These are phyloP conservation scores for Ogataea allantospora DNA, from an alignment of 805 yeast genomes.

Conservation along the genomic window DNA sequence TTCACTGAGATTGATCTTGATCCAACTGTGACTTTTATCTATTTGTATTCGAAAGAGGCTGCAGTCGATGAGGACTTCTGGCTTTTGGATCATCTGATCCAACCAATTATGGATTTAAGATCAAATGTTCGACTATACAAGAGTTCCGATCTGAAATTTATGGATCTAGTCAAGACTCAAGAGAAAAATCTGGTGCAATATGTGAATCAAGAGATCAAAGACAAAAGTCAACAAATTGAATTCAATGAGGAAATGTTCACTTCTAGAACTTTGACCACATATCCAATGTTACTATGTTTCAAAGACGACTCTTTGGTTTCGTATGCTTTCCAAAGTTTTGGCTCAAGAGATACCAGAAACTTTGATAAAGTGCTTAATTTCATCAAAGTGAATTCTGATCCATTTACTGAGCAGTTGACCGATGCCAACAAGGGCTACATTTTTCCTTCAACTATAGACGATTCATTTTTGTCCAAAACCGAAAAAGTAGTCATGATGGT, in stretches of 20 bases:
- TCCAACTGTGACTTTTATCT: constrained; percentile 53
- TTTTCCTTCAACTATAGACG: constrained; percentile 33
- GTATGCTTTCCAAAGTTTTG: constrained; percentile 55
- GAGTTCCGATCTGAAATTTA: constrained; percentile 43
- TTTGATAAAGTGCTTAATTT: constrained; percentile 47
- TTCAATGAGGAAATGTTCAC: constrained; percentile 47
- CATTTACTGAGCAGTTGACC: constrained; percentile 53
- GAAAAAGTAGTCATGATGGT: constrained; percentile 50
- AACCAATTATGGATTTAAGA: constrained; percentile 57
- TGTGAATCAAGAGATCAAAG: constrained; percentile 39
- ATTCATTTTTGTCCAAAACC: constrained; percentile 32
- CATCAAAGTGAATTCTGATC: constrained; percentile 47
- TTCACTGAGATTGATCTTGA: constrained; percentile 31
- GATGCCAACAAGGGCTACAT: constrained; percentile 36
- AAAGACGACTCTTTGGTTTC: constrained; percentile 56
- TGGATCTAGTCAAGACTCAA: constrained; percentile 41
- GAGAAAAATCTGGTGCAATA: constrained; percentile 40
- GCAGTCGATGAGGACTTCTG: constrained; percentile 60
- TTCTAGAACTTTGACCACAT: constrained; percentile 53
- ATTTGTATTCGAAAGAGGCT: constrained; percentile 48
- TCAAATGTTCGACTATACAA: constrained; percentile 52
- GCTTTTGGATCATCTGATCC: constrained; percentile 57
- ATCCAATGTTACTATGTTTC: constrained; percentile 61
- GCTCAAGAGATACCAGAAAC: constrained; percentile 62
- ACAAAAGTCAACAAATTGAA: constrained; percentile 18